These are phyloP conservation scores for Yarrowia sp. DNA, from an alignment of 805 yeast species.

Conservation along the genomic window DNA sequence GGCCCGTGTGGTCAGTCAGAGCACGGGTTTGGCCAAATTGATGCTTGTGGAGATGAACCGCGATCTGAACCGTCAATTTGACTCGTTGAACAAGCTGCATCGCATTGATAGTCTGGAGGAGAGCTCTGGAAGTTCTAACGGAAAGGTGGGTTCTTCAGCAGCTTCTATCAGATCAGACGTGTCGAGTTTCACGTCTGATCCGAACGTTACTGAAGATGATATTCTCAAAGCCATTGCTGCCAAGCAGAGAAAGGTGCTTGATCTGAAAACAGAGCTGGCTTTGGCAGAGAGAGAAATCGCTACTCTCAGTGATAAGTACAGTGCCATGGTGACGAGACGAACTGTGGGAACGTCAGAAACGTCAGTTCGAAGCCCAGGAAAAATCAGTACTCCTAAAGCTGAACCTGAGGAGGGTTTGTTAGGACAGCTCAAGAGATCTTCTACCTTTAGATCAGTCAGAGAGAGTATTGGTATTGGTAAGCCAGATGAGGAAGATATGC, in stretches of 20 bases:
- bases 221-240: conserved; percentile 20
- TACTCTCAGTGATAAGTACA: conserved; percentile 1
- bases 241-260: conserved; percentile 18
- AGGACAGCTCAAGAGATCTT: conserved; percentile 14
- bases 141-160: neutral
- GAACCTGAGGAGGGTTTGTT: neutral
- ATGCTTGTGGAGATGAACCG: conserved; percentile 24
- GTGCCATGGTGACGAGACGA: conserved; percentile 14
- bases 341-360: neutral
- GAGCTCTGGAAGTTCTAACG: neutral
- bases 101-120: neutral
- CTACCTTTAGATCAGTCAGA: conserved; percentile 10
- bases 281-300: conserved; percentile 13
- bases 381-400: neutral
- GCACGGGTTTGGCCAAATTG: conserved; percentile 20
- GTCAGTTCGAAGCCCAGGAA: neutral
- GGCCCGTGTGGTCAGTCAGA: conserved; percentile 20
- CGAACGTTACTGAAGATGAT: conserved; percentile 5
- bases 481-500: neutral
- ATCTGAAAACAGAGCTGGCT: conserved; percentile 13
- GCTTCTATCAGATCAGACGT: conserved; percentile 1
- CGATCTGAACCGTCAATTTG: conserved; percentile 10
- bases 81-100: neutral
- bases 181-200: neutral
- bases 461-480: conserved; percentile 10